Conservation (phyloP, 2,329 filamentous ascomycete genomes). For the Karstenula rhodostoma region DNA sequence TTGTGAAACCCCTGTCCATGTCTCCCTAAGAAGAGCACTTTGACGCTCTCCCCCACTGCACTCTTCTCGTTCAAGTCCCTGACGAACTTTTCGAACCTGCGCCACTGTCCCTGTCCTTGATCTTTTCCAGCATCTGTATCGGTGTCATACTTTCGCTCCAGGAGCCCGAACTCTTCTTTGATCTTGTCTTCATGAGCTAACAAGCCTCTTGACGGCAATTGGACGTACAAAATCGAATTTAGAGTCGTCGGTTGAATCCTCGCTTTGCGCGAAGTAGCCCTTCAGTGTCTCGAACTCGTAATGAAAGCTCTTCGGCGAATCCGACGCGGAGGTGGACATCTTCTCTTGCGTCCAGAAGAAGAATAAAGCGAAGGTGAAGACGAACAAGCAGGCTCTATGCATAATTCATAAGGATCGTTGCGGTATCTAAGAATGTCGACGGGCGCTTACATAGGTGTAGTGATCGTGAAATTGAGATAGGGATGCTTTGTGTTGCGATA, state of each 20-base stretch:
- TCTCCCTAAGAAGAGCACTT: conserved; percentile 72
- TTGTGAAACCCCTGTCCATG: conserved; percentile 75
- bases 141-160: conserved; percentile 66
- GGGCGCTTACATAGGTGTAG: conserved; percentile 5
- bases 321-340: not conserved
- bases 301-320: conserved; percentile 39
- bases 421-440: not conserved
- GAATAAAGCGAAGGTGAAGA: conserved; percentile 16
- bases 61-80: conserved; percentile 58
- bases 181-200: conserved; percentile 52
- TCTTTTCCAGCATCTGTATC: conserved; percentile 42
- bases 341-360: conserved; percentile 17
- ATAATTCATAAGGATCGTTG: not conserved
- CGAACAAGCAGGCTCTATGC: conserved; percentile 16
- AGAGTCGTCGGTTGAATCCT: conserved; percentile 61
- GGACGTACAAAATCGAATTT: conserved; percentile 69
- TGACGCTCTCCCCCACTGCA: conserved; percentile 62
- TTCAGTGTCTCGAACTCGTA: conserved; percentile 67
- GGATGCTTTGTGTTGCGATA: not conserved
- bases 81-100: conserved; percentile 67
- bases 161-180: conserved; percentile 70
- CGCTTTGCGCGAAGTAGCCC: conserved; percentile 71
- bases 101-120: conserved; percentile 68
- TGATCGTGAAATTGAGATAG: conserved; percentile 5
- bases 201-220: not conserved